phyloP scores from a whole-genome alignment of 2,329 filamentous ascomycete genomes.

The Monilinia aucupariae region DNA sequence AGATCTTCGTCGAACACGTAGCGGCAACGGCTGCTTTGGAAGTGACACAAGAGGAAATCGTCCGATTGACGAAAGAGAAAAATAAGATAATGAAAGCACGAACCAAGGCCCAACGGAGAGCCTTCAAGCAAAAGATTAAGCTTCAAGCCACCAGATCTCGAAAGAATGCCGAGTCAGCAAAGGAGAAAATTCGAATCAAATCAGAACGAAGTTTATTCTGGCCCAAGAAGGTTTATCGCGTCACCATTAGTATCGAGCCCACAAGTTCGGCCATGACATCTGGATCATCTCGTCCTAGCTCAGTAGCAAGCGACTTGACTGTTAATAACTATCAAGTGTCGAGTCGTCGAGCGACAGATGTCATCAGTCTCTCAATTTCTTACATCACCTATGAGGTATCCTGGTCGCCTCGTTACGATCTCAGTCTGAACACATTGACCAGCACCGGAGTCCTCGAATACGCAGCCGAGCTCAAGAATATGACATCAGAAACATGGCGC shows the following conservation, averaged over 20 bases:
- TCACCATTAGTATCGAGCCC: conserved; percentile 48
- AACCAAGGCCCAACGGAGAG: conserved; percentile 36
- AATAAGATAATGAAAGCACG: conserved; percentile 28
- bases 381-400: conserved; percentile 37
- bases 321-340: conserved; percentile 25
- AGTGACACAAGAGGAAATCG: conserved; percentile 35
- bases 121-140: conserved; percentile 37
- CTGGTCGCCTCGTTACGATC: conserved; percentile 46
- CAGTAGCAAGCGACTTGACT: conserved; percentile 35
- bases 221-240: conserved; percentile 45
- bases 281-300: conserved; percentile 45
- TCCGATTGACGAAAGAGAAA: conserved; percentile 35
- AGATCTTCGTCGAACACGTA: conserved; percentile 40
- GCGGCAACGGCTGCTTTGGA: conserved; percentile 34
- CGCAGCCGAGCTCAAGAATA: conserved; percentile 49
- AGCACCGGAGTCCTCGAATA: conserved; percentile 40
- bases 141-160: conserved; percentile 36
- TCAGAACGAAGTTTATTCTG: conserved; percentile 44
- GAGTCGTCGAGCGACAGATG: conserved; percentile 21
- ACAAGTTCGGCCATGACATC: conserved; percentile 38
- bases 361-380: conserved; percentile 32
- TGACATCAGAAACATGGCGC: conserved; percentile 45
- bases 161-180: conserved; percentile 36
- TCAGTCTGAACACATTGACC: conserved; percentile 39
- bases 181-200: conserved; percentile 43